Evolutionary conservation across 2,329 filamentous ascomycete species (phyloP).

Genomic region (Arthrinium puccinioides): DNA sequence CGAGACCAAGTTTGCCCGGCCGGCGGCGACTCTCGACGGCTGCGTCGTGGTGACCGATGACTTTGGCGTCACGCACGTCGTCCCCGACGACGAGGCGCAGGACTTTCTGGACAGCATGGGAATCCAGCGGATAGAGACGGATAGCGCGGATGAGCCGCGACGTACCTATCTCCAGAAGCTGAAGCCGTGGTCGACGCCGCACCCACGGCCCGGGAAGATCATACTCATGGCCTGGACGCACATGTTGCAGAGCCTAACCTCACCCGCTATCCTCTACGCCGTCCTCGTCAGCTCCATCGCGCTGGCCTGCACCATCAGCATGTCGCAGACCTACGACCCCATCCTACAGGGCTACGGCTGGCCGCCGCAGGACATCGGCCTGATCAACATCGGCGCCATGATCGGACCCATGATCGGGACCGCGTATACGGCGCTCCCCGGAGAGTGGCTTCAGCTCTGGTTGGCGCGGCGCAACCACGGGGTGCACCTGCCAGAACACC

Average conservation of each 20-base stretch:
- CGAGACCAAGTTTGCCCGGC: slow-evolving; percentile 30
- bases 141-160: not conserved
- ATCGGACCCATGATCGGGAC: slow-evolving; percentile 28
- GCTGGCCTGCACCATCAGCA: slow-evolving; percentile 27
- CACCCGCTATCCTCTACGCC: slow-evolving; percentile 29
- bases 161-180: slow-evolving; percentile 20
- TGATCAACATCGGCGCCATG: slow-evolving; percentile 42
- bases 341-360: slow-evolving; percentile 25
- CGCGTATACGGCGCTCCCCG: slow-evolving; percentile 12
- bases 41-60: slow-evolving; percentile 29
- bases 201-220: slow-evolving; percentile 7
- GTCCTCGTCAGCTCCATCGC: slow-evolving; percentile 27
- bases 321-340: slow-evolving; percentile 28
- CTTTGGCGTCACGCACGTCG: slow-evolving; percentile 26
- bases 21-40: slow-evolving; percentile 23
- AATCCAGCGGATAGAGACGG: not conserved
- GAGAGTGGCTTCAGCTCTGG: slow-evolving; percentile 11
- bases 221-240: slow-evolving; percentile 9
- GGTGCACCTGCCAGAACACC: slow-evolving; percentile 14
- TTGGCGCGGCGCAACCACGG: slow-evolving; percentile 13
- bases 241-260: slow-evolving; percentile 15
- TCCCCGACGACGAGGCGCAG: slow-evolving; percentile 22
- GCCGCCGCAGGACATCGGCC: slow-evolving; percentile 25
- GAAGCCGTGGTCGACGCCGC: slow-evolving; percentile 13
- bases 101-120: slow-evolving; percentile 9